Evolutionary conservation across 345 rosid species (phyloP).

Genomic region (Eucalyptus globulus): DNA sequence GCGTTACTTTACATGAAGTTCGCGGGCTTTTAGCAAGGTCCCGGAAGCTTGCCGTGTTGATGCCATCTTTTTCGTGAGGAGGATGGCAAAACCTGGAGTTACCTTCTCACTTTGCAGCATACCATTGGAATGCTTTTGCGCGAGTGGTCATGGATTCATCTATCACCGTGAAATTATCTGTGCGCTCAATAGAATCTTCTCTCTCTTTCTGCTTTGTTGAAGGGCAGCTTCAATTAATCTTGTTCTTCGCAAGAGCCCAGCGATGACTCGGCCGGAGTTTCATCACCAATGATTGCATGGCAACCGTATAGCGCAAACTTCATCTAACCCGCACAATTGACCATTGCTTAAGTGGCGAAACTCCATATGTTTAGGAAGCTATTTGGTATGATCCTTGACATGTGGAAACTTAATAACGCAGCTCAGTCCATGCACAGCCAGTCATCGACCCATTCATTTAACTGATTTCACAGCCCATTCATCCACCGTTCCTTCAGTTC

Average conservation of each 20-base stretch:
- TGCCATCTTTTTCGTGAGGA: not conserved
- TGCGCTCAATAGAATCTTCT: too few species aligned
- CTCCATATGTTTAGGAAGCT: not conserved
- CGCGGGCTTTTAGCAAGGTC: fast-evolving
- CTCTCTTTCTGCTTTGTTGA: too few species aligned
- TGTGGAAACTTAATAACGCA: not conserved
- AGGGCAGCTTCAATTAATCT: not conserved
- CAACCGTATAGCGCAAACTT: not conserved
- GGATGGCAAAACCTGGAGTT: too few species aligned
- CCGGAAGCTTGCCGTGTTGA: too few species aligned
- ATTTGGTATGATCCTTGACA: not conserved
- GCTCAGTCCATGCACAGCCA: too few species aligned
- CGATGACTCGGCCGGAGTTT: not conserved
- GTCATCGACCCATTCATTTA: too few species aligned
- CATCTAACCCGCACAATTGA: not conserved
- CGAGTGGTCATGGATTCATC: not conserved
- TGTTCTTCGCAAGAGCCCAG: not conserved
- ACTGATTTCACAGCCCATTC: too few species aligned
- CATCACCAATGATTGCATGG: not conserved
- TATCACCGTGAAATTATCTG: too few species aligned
- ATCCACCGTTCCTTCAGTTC: too few species aligned
- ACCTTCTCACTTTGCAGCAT: too few species aligned
- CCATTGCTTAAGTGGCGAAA: not conserved
- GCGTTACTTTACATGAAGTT: too few species aligned
- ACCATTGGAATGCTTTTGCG: not conserved